Conservation (phyloP, 495 filamentous ascomycete genomes). For the Trypethelium eluteriae region DNA sequence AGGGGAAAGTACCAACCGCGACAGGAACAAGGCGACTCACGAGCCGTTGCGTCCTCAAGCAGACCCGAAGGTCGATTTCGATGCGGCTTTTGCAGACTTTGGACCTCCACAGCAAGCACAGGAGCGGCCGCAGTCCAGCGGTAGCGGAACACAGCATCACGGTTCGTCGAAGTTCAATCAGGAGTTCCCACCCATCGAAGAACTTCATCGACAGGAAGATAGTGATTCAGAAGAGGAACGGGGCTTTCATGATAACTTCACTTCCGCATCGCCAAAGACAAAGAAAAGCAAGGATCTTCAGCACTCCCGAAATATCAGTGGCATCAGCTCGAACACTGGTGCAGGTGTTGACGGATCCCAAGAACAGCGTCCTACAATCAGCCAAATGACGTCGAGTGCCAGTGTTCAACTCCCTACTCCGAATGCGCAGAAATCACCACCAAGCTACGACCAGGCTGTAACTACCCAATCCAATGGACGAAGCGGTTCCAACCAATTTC, state of each 20-base stretch:
- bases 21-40: slow-evolving; percentile 4
- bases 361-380: slow-evolving; percentile 19
- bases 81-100: slow-evolving; percentile 63
- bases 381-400: slow-evolving; percentile 24
- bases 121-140: slow-evolving; percentile 36
- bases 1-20: background rate
- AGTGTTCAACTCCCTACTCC: slow-evolving; percentile 42
- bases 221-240: slow-evolving; percentile 68
- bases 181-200: slow-evolving; percentile 94
- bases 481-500: slow-evolving; percentile 42
- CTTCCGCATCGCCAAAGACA: slow-evolving; percentile 54
- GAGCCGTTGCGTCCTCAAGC: slow-evolving; percentile 44
- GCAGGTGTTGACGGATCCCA: slow-evolving; percentile 17
- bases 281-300: slow-evolving; percentile 2
- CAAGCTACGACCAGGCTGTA: slow-evolving; percentile 51
- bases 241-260: slow-evolving; percentile 90
- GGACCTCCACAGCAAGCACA: slow-evolving; percentile 27
- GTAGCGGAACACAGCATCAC: slow-evolving; percentile 13
- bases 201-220: slow-evolving; percentile 68
- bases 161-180: slow-evolving; percentile 40
- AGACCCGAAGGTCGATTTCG: slow-evolving; percentile 65
- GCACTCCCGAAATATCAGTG: background rate
- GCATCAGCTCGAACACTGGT: background rate
- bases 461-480: slow-evolving; percentile 29
- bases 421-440: slow-evolving; percentile 57